A percentile compares a stretch with the other conserved stretches of the same genome.
These are phyloP conservation scores for Kwoniella sp. DNA, from an alignment of 768 basidiomycete genomes.

Conservation along the genomic window DNA sequence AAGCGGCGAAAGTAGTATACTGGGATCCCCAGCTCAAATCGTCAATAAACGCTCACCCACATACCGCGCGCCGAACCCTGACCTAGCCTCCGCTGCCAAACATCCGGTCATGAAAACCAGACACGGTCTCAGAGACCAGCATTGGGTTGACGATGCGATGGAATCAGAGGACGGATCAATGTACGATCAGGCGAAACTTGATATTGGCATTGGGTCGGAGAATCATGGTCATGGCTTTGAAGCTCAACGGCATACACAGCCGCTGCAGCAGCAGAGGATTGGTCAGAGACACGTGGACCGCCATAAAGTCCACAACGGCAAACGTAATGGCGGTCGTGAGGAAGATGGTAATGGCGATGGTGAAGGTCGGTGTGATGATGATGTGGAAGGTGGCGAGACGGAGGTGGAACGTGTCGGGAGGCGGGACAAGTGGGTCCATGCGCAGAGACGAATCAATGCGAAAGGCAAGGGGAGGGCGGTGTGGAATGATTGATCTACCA, in stretches of 20 bases:
- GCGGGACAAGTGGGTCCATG: not conserved
- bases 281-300: not conserved
- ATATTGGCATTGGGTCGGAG: not conserved
- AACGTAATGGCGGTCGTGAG: too few relatives aligned
- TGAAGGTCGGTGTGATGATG: not conserved
- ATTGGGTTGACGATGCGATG: too few relatives aligned
- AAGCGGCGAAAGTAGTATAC: too few relatives aligned
- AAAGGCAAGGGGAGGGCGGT: not conserved
- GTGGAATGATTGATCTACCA: not conserved
- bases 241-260: too few relatives aligned
- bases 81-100: too few relatives aligned
- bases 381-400: not conserved
- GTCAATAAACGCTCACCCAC: not conserved
- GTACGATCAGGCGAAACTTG: not conserved
- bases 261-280: too few relatives aligned
- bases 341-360: not conserved
- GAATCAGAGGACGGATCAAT: not conserved
- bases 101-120: too few relatives aligned
- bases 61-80: not conserved
- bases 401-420: not conserved
- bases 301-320: too few relatives aligned
- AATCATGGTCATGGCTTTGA: too few relatives aligned
- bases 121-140: too few relatives aligned
- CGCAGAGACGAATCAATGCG: not conserved
- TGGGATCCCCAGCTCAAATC: not conserved